Evolutionary conservation across 345 rosid species (phyloP), one percentile per base, ranked within the genome.

Genomic region (Rhizophora mangle): DNA sequence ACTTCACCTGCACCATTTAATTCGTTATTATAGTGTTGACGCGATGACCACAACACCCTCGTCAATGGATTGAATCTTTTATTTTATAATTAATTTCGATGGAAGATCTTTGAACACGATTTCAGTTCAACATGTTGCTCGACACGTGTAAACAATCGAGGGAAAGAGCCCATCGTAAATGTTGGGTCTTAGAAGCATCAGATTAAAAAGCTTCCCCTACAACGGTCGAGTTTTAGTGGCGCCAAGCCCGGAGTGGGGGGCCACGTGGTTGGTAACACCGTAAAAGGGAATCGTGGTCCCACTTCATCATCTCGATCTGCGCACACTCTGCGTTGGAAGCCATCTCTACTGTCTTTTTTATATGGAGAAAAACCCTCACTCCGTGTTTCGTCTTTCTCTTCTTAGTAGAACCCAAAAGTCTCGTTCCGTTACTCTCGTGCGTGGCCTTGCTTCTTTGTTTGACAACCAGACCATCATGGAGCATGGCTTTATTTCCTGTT

Each of bases 191-290:
- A 64, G 68, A 21, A 5, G 47, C 36, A 66, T 18, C 37, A 8
- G 21, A 34, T 30, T 5, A 32, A 20, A 15, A 24, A 27, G 32
- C 32, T 3, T 10, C 18, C 24, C 21, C 32, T 19, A 21, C 29
- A 72, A 72, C 75, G 75, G 75, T 72, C 65, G 65, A 65, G 60
- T 60, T 31, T 37, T 26, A 6, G 37, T 31, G 70, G 70, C 47
- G 11, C 57, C 46, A 60, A 8, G 27, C 16, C 8, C 60, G 2
- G 13, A 56, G 39, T 68, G 24, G 29, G 29, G 68, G 64, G 55
- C 75, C 75, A 10, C 56, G 74, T 63, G 68, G 62, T 53, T 9
- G 24, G 22, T 21, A 21, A 27, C 26, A 6, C 6, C 26, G 67
- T 34, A 6, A 43, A 52, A 62, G 20, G 39, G 39, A 49, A 19